Conservation (phyloP, 2,329 filamentous ascomycete species). For the Parascedosporium putredinis region DNA sequence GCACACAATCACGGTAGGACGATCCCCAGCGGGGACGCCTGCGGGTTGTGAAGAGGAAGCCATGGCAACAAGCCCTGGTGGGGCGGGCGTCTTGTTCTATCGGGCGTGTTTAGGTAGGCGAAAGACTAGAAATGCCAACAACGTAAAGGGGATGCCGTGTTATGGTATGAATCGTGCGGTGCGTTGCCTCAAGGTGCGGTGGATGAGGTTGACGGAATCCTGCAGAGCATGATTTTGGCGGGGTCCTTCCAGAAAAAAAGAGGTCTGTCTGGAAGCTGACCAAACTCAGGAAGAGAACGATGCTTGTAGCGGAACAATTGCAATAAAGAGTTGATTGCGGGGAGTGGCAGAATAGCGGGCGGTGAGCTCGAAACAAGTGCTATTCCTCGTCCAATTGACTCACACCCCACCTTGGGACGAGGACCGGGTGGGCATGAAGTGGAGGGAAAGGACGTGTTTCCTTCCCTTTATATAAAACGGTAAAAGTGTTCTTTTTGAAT, state of each 20-base stretch:
- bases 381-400: slow-evolving; percentile 1
- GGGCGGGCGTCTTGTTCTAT: no score
- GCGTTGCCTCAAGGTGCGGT: no score
- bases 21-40: slow-evolving; percentile 6
- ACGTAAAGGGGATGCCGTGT: no score
- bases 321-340: slow-evolving; percentile 5
- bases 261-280: neutral
- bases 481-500: no score
- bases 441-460: neutral
- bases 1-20: slow-evolving; percentile 74
- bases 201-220: no score
- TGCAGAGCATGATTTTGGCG: neutral
- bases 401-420: neutral
- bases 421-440: no score
- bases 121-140: no score
- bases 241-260: neutral
- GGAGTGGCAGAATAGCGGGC: slow-evolving; percentile 1
- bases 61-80: no score
- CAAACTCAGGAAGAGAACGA: neutral
- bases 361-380: slow-evolving; percentile 2
- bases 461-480: no score
- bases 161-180: no score
- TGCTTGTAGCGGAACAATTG: neutral
- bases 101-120: no score
- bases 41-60: neutral